Evolutionary conservation across 441 rosid genomes (phyloP).

Genomic region (Gossypium schwendimanii): DNA sequence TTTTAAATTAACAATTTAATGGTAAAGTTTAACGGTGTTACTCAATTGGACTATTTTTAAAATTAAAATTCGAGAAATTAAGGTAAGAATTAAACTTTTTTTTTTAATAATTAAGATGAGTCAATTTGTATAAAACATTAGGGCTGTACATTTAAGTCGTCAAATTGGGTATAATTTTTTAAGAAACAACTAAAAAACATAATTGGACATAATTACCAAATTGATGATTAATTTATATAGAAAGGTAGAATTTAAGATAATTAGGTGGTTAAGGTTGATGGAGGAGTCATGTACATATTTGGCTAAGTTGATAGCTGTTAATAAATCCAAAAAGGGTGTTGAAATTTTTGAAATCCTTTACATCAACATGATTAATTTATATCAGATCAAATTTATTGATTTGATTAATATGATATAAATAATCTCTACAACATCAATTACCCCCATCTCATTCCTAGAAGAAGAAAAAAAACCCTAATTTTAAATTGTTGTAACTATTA

Average conservation of each 20-base stretch:
- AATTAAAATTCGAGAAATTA: no score
- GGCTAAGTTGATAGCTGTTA: constrained; percentile 1
- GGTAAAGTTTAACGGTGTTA: no score
- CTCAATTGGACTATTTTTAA: no score
- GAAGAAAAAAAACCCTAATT: not conserved
- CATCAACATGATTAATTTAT: not conserved
- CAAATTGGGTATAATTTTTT: not conserved
- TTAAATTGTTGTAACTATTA: no score
- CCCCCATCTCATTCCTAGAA: not conserved
- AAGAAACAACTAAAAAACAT: not conserved
- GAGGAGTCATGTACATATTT: not conserved
- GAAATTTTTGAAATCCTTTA: not conserved
- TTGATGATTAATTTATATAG: not conserved
- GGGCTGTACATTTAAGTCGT: not conserved
- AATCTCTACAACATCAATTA: not conserved
- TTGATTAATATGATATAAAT: not conserved
- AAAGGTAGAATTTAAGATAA: not conserved
- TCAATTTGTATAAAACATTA: not conserved
- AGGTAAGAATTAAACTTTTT: no score
- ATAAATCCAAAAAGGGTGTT: not conserved
- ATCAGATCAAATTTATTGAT: not conserved
- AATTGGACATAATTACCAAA: not conserved
- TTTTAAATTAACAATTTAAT: no score
- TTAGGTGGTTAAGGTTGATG: not conserved
- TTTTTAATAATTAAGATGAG: not conserved